A percentile compares a stretch with the other conserved stretches of the same genome.
These are phyloP conservation scores for Trichoderma breve DNA, from an alignment of 2,329 filamentous ascomycete genomes.

Conservation along the genomic window DNA sequence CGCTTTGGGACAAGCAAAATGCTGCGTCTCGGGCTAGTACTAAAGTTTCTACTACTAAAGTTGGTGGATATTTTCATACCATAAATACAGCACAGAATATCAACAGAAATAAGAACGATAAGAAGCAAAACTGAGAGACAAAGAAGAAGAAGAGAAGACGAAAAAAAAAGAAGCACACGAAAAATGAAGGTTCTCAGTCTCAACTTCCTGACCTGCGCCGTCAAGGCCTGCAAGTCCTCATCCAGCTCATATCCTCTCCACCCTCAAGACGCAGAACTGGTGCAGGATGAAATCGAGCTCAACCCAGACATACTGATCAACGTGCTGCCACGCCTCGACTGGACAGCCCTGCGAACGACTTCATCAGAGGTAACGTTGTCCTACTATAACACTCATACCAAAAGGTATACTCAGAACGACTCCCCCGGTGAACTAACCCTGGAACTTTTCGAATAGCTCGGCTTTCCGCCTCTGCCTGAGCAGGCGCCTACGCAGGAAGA, in stretches of 20 bases:
- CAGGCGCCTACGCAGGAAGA: constrained; percentile 61
- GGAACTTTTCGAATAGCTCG: constrained; percentile 57
- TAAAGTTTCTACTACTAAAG: not conserved
- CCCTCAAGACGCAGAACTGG: constrained; percentile 87
- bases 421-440: not conserved
- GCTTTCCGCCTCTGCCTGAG: constrained; percentile 70
- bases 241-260: constrained; percentile 83
- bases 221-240: constrained; percentile 87
- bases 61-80: not conserved
- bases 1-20: constrained; percentile 4
- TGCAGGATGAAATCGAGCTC: constrained; percentile 79
- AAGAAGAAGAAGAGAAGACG: too few relatives aligned
- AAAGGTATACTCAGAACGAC: not conserved
- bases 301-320: constrained; percentile 80
- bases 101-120: not conserved
- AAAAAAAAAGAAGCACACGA: too few relatives aligned
- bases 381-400: constrained; percentile 25
- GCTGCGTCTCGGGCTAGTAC: not conserved
- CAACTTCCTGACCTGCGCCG: constrained; percentile 95
- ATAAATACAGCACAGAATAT: not conserved
- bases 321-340: constrained; percentile 83
- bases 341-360: constrained; percentile 74
- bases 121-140: not conserved
- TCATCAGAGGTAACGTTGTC: constrained; percentile 64
- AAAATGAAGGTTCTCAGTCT: constrained; percentile 91